Conservation (phyloP, 1,139 yeast species). For the Saccharomyces hybrid region DNA sequence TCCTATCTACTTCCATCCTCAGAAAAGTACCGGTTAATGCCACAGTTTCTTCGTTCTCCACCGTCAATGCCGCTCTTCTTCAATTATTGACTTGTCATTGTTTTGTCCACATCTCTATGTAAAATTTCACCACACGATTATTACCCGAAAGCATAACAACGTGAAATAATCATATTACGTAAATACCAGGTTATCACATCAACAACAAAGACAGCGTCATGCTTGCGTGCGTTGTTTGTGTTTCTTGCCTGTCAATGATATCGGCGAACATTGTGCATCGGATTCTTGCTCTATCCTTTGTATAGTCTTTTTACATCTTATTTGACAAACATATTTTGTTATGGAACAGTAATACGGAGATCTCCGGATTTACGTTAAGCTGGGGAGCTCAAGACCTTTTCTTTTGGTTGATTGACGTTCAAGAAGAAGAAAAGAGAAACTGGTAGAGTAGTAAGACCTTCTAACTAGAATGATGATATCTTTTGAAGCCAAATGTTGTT, state of each 20-base stretch:
- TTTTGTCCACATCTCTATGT: not conserved
- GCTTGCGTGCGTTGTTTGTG: not conserved
- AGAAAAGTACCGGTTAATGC: not conserved
- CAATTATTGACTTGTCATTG: not conserved
- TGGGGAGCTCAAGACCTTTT: not conserved
- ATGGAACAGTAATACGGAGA: not conserved
- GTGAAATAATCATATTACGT: not conserved
- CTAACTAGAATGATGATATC: not conserved
- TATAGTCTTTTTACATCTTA: not conserved
- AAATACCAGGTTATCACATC: not conserved
- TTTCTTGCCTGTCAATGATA: not conserved
- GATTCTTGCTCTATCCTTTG: not conserved
- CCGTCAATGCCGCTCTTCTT: not conserved
- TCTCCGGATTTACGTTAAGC: not conserved
- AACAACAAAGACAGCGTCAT: not conserved
- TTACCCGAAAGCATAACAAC: conserved; percentile 9
- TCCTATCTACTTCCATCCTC: not conserved
- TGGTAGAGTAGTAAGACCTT: not conserved
- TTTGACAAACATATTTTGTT: not conserved
- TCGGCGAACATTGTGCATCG: not conserved
- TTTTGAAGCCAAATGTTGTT: not conserved
- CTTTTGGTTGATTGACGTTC: not conserved
- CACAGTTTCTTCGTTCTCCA: not conserved
- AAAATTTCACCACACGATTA: conserved; percentile 7
- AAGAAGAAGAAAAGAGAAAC: not conserved